These are phyloP conservation scores for Tolypocladium cylindrosporum DNA, from an alignment of 2,329 filamentous ascomycete genomes.

Conservation along the genomic window DNA sequence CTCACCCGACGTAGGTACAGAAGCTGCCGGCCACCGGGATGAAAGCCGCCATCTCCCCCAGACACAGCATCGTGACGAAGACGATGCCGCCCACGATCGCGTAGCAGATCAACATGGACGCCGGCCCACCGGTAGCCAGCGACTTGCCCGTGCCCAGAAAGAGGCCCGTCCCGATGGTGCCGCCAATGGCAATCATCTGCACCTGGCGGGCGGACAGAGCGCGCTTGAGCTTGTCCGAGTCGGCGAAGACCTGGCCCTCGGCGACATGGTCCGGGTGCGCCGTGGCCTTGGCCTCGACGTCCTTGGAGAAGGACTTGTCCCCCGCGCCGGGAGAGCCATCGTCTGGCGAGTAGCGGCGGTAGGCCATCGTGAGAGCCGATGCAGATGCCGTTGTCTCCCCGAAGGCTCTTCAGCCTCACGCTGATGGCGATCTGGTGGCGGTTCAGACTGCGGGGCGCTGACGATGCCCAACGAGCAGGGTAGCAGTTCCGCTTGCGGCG, in stretches of 20 bases:
- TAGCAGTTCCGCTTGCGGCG: background rate
- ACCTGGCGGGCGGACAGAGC: slow-evolving; percentile 52
- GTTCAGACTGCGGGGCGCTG: background rate
- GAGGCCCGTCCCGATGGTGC: slow-evolving; percentile 50
- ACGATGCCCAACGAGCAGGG: background rate
- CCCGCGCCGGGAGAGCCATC: background rate
- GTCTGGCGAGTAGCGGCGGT: background rate
- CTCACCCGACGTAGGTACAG: slow-evolving; percentile 34
- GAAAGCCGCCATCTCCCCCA: slow-evolving; percentile 52
- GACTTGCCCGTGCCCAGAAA: slow-evolving; percentile 54
- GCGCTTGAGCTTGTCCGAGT: slow-evolving; percentile 38
- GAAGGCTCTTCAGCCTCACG: background rate
- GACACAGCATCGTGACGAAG: slow-evolving; percentile 46
- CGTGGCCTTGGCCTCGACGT: background rate
- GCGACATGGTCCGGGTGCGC: background rate
- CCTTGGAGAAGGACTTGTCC: background rate
- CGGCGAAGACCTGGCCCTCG: slow-evolving; percentile 6
- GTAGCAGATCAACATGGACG: slow-evolving; percentile 47
- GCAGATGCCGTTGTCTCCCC: background rate
- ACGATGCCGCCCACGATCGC: slow-evolving; percentile 47
- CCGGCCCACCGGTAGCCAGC: slow-evolving; percentile 48
- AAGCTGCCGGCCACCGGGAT: slow-evolving; percentile 42
- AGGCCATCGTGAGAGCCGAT: background rate
- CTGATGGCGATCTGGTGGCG: background rate
- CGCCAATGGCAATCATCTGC: slow-evolving; percentile 56